A percentile compares a stretch with the other conserved stretches of the same genome.
Conservation (phyloP, 805 yeast species). For the Lachancea lanzarotensis region DNA sequence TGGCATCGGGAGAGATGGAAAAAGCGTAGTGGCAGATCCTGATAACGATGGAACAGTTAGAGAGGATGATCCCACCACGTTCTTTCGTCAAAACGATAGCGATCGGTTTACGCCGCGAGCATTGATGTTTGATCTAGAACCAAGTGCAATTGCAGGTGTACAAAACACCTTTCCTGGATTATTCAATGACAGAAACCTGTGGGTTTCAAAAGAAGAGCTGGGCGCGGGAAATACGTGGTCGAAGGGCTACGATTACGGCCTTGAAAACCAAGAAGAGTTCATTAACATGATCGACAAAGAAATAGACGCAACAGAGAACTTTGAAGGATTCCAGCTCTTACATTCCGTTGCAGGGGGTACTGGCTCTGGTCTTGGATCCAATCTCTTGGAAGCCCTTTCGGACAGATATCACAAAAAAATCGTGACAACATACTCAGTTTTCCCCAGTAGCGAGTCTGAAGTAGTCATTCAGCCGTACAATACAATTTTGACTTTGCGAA, state of each 20-base stretch:
- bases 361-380: constrained; percentile 92
- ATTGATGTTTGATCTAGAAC: constrained; percentile 79
- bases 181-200: constrained; percentile 78
- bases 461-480: constrained; percentile 99
- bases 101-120: constrained; percentile 85
- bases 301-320: constrained; percentile 79
- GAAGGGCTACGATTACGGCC: constrained; percentile 76
- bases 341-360: constrained; percentile 99
- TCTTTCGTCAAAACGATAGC: constrained; percentile 70
- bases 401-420: constrained; percentile 82
- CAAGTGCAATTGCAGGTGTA: constrained; percentile 72
- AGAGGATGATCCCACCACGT: constrained; percentile 75
- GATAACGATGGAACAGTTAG: constrained; percentile 22
- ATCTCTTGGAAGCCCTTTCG: constrained; percentile 64
- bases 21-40: constrained; percentile 14
- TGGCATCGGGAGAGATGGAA: constrained; percentile 49
- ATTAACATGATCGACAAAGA: constrained; percentile 83
- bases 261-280: constrained; percentile 60
- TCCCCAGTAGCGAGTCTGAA: constrained; percentile 76
- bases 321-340: constrained; percentile 83
- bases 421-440: constrained; percentile 77
- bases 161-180: constrained; percentile 47
- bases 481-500: constrained; percentile 69
- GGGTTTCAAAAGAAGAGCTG: constrained; percentile 69
- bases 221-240: constrained; percentile 99